These are phyloP conservation scores for Penicillium paradoxum DNA, from an alignment of 495 filamentous ascomycete species.

Conservation along the genomic window DNA sequence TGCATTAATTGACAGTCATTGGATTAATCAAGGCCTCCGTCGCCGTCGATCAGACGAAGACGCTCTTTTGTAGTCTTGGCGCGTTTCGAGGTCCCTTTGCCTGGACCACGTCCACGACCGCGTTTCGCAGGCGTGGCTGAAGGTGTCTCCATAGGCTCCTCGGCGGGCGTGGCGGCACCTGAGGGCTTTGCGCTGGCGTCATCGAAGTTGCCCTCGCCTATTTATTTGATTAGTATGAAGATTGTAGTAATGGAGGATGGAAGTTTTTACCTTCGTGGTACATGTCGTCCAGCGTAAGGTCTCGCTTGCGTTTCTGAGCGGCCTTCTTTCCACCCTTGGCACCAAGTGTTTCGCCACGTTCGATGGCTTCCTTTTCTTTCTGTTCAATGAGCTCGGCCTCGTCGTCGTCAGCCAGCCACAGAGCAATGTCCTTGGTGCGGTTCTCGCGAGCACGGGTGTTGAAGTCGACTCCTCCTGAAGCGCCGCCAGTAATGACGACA, in stretches of 20 bases:
- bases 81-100: slow-evolving; percentile 64
- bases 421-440: slow-evolving; percentile 89
- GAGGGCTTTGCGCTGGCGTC: slow-evolving; percentile 75
- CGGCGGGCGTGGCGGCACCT: slow-evolving; percentile 76
- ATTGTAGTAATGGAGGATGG: background rate
- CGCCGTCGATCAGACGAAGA: slow-evolving; percentile 80
- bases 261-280: slow-evolving; percentile 80
- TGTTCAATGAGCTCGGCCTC: slow-evolving; percentile 86
- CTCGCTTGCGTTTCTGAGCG: slow-evolving; percentile 61
- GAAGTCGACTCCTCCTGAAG: slow-evolving; percentile 81
- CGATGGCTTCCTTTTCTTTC: slow-evolving; percentile 77
- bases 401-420: slow-evolving; percentile 96
- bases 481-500: slow-evolving; percentile 92
- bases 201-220: slow-evolving; percentile 92
- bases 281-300: slow-evolving; percentile 88
- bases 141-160: slow-evolving; percentile 45
- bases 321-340: slow-evolving; percentile 54
- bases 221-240: slow-evolving; percentile 20
- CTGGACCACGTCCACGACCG: slow-evolving; percentile 41
- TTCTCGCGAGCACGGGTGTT: slow-evolving; percentile 86
- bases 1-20: slow-evolving; percentile 20
- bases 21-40: slow-evolving; percentile 42
- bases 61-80: slow-evolving; percentile 89
- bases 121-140: slow-evolving; percentile 50
- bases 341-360: slow-evolving; percentile 46